Evolutionary conservation across 352 stramenopile species (phyloP), one percentile per base, ranked within the genome.

Genomic region (Phytophthora meadii): DNA sequence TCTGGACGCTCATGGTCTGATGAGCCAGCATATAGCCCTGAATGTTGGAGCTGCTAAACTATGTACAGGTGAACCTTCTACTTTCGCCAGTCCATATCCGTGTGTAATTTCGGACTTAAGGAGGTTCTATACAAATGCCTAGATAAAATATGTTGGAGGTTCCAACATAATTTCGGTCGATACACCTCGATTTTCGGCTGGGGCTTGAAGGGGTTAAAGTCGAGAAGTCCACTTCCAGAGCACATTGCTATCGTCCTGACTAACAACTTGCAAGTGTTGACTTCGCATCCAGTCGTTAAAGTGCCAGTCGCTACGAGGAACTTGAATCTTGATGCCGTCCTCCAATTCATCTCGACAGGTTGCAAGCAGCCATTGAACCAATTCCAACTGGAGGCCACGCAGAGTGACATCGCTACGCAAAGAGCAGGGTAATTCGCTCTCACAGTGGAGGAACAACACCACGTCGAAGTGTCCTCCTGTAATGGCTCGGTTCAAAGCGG

Each of bases 231-330:
- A 70, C 34, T 37, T 34, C 48, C 54, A 65, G 36, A 42, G 41
- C 17, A 56, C 19, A 15, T 32, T 30, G 32, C 32, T 45, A 32
- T 58, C 55, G 19, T 66, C 50, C 19, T 70, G 62, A 1, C 42
- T 47, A n/a, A 57, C 36, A 14, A 49, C 24, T 24, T 47, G 46
- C 48, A 70, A 47, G 41, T 19, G 8, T 60, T 66, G 55, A 19
- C 32, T 22, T 15, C 37, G 57, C 57, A 71, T 62, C 49, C 63
- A 62, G 10, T 71, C 42, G 42, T 67, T 67, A 12, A 66, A 71
- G 57, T 58, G 27, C 56, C 56, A 67, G 56, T 71, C 56, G 14
- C 27, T 15, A 41, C 44, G 56, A 32, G 50, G 19, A 45, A 67
- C 27, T 45, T 62, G 55, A 32, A 71, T 55, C 28, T 53, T 44